Evolutionary conservation across 2,329 filamentous ascomycete genomes (phyloP).

Genomic region (Hortaea sp.): DNA sequence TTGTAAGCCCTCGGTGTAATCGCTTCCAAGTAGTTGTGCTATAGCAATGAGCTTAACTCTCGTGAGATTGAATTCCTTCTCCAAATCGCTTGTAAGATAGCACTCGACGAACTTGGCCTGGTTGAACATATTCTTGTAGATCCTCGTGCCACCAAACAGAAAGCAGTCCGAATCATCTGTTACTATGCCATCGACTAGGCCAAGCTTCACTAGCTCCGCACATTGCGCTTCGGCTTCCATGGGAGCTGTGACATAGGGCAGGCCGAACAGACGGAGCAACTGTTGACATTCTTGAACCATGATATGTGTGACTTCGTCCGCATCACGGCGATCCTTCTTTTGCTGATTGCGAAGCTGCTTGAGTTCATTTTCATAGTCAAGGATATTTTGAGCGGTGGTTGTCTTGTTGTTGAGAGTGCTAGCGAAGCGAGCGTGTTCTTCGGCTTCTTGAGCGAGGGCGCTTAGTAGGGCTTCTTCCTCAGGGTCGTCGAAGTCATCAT

Average conservation of each 20-base stretch:
- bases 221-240: conserved; percentile 99
- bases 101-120: conserved; percentile 96
- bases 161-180: conserved; percentile 97
- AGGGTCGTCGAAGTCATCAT: conserved; percentile 57
- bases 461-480: conserved; percentile 85
- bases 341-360: conserved; percentile 84
- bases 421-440: conserved; percentile 89
- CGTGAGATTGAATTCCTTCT: conserved; percentile 78
- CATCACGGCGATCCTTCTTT: conserved; percentile 89
- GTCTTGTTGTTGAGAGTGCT: conserved; percentile 71
- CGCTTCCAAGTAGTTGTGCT: conserved; percentile 81
- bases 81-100: conserved; percentile 73
- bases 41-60: conserved; percentile 81
- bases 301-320: conserved; percentile 90
- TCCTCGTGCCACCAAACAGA: conserved; percentile 85
- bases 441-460: conserved; percentile 79
- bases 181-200: conserved; percentile 91
- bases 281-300: conserved; percentile 96
- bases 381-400: conserved; percentile 52
- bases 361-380: conserved; percentile 79
- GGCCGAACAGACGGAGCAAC: conserved; percentile 76
- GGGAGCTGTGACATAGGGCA: conserved; percentile 92
- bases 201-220: conserved; percentile 74
- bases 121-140: conserved; percentile 99
- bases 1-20: conserved; percentile 87